Conservation (phyloP, 306 rosid genomes). For the Pachyrhizus erosus region DNA sequence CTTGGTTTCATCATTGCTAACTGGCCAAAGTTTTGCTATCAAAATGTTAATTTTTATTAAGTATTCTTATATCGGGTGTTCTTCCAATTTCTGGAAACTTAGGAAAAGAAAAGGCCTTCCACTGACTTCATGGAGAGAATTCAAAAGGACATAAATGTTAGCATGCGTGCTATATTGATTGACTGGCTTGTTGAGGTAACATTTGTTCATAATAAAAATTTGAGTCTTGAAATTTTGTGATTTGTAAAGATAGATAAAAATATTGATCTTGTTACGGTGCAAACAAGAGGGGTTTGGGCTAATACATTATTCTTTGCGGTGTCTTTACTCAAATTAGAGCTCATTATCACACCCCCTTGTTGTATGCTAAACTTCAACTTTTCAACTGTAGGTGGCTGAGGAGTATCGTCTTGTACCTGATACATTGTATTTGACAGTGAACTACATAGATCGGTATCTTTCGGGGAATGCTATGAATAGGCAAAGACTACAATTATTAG, state of each 20-base stretch:
- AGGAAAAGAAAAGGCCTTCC: constrained; percentile 87
- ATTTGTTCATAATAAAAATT: background rate
- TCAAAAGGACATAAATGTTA: constrained; percentile 77
- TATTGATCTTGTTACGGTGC: background rate
- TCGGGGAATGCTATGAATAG: constrained; percentile 85
- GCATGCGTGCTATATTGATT: constrained; percentile 81
- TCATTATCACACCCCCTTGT: background rate
- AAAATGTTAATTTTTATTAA: background rate
- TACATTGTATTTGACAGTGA: constrained; percentile 82
- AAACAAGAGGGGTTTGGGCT: background rate
- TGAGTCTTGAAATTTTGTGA: background rate
- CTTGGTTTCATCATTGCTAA: background rate
- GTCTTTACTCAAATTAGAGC: constrained; percentile 1
- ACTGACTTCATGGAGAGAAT: constrained; percentile 75
- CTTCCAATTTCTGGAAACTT: constrained; percentile 32
- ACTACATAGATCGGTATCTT: constrained; percentile 85
- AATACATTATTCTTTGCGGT: background rate
- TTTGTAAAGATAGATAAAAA: background rate
- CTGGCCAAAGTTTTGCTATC: background rate
- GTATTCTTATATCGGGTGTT: background rate
- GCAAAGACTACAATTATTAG: constrained; percentile 77
- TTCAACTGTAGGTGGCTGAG: constrained; percentile 76
- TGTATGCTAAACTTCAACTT: constrained; percentile 32
- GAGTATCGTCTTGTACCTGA: constrained; percentile 92
- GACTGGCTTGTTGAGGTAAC: constrained; percentile 97